phyloP scores from a whole-genome alignment of 139 green algal genomes.

The Chlamydomonas sp. region DNA sequence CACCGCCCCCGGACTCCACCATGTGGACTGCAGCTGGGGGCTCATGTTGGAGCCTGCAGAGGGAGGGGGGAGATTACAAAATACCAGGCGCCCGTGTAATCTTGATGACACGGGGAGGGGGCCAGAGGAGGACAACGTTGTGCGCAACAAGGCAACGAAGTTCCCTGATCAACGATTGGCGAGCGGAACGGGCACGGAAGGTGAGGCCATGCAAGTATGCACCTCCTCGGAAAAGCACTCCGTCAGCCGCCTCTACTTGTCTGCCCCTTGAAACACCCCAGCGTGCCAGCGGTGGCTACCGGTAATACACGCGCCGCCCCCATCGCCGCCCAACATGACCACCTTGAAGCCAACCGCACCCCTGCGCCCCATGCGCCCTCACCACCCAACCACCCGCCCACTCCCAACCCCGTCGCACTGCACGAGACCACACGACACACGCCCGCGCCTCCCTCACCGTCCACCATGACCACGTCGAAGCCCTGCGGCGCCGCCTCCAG shows the following conservation, averaged over 20 bases:
- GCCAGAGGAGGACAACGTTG: neutral
- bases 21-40: no score
- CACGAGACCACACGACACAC: neutral
- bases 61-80: neutral
- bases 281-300: no score
- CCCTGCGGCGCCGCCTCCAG: neutral
- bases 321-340: no score
- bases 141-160: no score
- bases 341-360: no score
- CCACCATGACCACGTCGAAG: conserved; percentile 52
- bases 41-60: neutral
- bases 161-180: no score
- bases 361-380: neutral
- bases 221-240: no score
- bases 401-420: neutral
- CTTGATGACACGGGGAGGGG: neutral
- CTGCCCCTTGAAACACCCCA: no score
- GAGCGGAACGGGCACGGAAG: no score
- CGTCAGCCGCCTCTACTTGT: no score
- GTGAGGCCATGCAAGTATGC: no score
- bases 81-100: neutral
- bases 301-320: no score
- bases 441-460: neutral
- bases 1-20: neutral
- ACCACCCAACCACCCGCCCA: neutral